Evolutionary conservation across 2,329 filamentous ascomycete genomes (phyloP).

Genomic region (Capronia epimyces): DNA sequence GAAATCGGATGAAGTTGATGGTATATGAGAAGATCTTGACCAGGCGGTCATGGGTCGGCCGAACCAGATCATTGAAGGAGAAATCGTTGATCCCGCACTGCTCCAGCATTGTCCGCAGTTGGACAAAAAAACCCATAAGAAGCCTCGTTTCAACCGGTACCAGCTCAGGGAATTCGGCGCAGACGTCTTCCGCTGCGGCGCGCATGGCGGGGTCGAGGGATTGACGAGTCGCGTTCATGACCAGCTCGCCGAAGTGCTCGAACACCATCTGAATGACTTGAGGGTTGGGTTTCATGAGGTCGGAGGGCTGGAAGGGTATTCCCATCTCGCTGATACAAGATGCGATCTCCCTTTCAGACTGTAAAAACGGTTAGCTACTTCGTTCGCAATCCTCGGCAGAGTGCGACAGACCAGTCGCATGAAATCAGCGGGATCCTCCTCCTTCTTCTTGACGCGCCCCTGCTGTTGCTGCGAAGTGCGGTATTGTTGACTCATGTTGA

Average conservation of each 20-base stretch:
- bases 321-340: slow-evolving; percentile 97
- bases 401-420: slow-evolving; percentile 47
- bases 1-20: slow-evolving; percentile 97
- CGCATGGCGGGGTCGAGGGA: slow-evolving; percentile 93
- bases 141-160: slow-evolving; percentile 83
- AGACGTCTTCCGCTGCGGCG: slow-evolving; percentile 78
- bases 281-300: slow-evolving; percentile 89
- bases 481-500: slow-evolving; percentile 50
- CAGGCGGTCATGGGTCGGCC: slow-evolving; percentile 81
- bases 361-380: slow-evolving; percentile 34
- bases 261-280: slow-evolving; percentile 95
- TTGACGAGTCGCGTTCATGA: slow-evolving; percentile 89
- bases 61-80: slow-evolving; percentile 84
- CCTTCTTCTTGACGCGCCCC: slow-evolving; percentile 49
- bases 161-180: slow-evolving; percentile 75
- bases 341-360: slow-evolving; percentile 75
- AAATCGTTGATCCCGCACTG: slow-evolving; percentile 92
- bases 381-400: slow-evolving; percentile 12
- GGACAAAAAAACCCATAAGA: slow-evolving; percentile 91
- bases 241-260: slow-evolving; percentile 91
- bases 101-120: slow-evolving; percentile 68
- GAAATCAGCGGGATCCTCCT: slow-evolving; percentile 53
- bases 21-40: slow-evolving; percentile 96
- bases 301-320: slow-evolving; percentile 76
- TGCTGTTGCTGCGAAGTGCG: slow-evolving; percentile 42